phyloP scores from a whole-genome alignment of 2,329 filamentous ascomycete species.

The Ambrosiella cleistominuta region DNA sequence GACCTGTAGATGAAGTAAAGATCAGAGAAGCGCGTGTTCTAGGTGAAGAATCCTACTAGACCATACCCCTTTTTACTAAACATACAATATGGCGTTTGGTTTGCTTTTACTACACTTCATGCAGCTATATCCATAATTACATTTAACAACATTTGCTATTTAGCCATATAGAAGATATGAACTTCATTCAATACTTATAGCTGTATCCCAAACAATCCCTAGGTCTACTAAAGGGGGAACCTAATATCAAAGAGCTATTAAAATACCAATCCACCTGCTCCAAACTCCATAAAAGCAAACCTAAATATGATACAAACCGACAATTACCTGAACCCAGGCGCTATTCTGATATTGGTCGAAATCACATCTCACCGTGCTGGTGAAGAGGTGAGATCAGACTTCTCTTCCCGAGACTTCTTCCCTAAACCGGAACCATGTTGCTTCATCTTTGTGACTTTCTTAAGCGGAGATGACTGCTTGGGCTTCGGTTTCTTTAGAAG shows the following conservation, averaged over 20 bases:
- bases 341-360: not conserved
- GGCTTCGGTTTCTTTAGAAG: slow-evolving; percentile 28
- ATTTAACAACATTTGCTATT: not conserved
- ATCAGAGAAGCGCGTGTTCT: slow-evolving; percentile 53
- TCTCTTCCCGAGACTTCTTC: slow-evolving; percentile 31
- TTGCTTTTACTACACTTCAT: not conserved
- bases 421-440: slow-evolving; percentile 14
- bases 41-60: not conserved
- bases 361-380: slow-evolving; percentile 21
- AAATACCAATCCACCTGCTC: not conserved
- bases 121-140: not conserved
- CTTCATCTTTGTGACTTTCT: slow-evolving; percentile 20
- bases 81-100: not conserved
- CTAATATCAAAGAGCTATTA: not conserved
- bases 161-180: not conserved
- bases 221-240: not conserved
- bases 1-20: slow-evolving; percentile 65
- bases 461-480: slow-evolving; percentile 11
- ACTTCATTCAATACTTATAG: not conserved
- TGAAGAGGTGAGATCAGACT: slow-evolving; percentile 33
- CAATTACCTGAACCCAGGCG: not conserved
- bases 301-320: slow-evolving; percentile 1
- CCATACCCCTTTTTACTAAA: not conserved
- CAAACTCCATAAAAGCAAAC: not conserved
- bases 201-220: not conserved